These are phyloP conservation scores for Pontederia crassipes DNA, from an alignment of 176 grass and related monocot species.

Conservation along the genomic window DNA sequence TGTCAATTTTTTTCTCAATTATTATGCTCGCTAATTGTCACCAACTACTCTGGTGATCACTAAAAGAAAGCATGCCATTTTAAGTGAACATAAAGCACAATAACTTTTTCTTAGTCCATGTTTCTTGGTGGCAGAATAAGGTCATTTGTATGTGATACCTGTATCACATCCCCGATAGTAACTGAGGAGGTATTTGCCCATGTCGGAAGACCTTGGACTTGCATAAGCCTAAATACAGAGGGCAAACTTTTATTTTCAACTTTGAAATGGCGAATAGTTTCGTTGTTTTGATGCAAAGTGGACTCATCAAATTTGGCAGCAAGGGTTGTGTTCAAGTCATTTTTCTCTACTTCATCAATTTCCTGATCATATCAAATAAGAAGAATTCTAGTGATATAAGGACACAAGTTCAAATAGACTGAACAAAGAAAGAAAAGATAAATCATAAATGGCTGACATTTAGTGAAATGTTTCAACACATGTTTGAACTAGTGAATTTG, in stretches of 20 bases:
- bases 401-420: too few relatives aligned
- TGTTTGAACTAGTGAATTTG: too few relatives aligned
- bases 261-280: conserved; percentile 23
- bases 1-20: too few relatives aligned
- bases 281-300: conserved; percentile 31
- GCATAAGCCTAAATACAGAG: conserved; percentile 58
- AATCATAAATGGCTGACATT: too few relatives aligned
- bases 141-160: conserved; percentile 35
- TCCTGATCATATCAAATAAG: too few relatives aligned
- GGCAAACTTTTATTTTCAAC: conserved; percentile 31
- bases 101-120: neutral
- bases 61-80: too few relatives aligned
- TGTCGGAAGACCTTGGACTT: conserved; percentile 70
- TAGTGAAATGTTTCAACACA: too few relatives aligned
- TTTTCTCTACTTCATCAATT: too few relatives aligned
- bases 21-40: too few relatives aligned
- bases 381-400: too few relatives aligned
- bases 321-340: neutral
- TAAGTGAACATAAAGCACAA: neutral
- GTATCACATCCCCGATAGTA: conserved; percentile 69
- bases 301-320: neutral
- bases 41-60: too few relatives aligned
- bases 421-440: too few relatives aligned
- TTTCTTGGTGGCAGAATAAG: neutral
- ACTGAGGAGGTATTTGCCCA: conserved; percentile 64